A percentile compares a stretch with the other conserved stretches of the same genome.
These are phyloP conservation scores for Proliferodiscus dingleyae DNA, from an alignment of 2,329 filamentous ascomycete species.

Conservation along the genomic window DNA sequence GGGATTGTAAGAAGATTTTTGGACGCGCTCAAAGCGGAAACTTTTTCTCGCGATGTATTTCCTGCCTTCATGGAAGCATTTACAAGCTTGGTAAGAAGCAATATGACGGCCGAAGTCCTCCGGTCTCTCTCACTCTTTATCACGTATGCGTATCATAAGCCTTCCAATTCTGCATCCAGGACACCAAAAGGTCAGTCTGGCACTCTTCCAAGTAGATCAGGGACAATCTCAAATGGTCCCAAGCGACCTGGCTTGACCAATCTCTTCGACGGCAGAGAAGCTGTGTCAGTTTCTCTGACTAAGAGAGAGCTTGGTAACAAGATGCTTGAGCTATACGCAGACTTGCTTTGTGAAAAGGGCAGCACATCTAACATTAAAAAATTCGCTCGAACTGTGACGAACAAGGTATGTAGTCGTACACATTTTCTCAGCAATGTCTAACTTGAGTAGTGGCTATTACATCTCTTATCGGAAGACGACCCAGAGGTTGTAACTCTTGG, in stretches of 20 bases:
- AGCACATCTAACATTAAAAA: constrained; percentile 69
- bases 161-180: constrained; percentile 43
- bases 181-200: constrained; percentile 45
- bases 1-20: constrained; percentile 86
- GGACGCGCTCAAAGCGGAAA: constrained; percentile 84
- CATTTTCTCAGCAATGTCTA: constrained; percentile 23
- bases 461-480: constrained; percentile 83
- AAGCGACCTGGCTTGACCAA: constrained; percentile 27
- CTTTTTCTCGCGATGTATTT: constrained; percentile 66
- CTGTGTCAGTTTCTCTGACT: constrained; percentile 41
- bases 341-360: constrained; percentile 69
- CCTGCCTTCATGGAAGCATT: constrained; percentile 75
- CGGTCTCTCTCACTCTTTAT: constrained; percentile 86
- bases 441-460: constrained; percentile 72
- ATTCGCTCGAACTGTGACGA: constrained; percentile 91
- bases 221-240: constrained; percentile 26
- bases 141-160: constrained; percentile 78
- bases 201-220: constrained; percentile 37
- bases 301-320: constrained; percentile 69
- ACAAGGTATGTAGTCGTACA: constrained; percentile 59
- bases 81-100: constrained; percentile 72
- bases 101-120: constrained; percentile 78
- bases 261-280: constrained; percentile 28
- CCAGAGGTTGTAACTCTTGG: constrained; percentile 76
- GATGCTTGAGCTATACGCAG: constrained; percentile 72